These are phyloP conservation scores for Ormosia semicastrata DNA, from an alignment of 306 rosid species.

Conservation along the genomic window DNA sequence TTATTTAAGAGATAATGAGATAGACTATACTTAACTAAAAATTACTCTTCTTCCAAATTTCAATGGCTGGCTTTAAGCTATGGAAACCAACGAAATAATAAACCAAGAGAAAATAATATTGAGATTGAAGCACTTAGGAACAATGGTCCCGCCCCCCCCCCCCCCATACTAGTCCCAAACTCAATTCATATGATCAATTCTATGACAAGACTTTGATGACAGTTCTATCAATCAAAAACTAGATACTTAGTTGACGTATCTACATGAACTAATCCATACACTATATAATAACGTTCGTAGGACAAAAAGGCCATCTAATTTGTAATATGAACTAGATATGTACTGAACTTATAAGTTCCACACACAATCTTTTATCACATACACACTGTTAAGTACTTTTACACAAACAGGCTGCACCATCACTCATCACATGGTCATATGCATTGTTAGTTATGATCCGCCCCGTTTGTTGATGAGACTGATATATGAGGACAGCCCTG, in stretches of 20 bases:
- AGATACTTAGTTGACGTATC: neutral
- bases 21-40: neutral
- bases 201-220: neutral
- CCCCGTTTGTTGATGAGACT: constrained; percentile 16
- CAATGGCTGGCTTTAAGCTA: no score
- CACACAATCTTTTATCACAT: constrained; percentile 27
- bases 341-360: constrained; percentile 29
- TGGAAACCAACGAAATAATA: no score
- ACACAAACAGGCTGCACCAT: constrained; percentile 29
- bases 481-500: constrained; percentile 5
- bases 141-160: neutral
- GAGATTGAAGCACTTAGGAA: neutral
- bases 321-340: constrained; percentile 30
- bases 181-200: neutral
- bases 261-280: constrained; percentile 25
- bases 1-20: no score
- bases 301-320: constrained; percentile 32
- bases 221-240: neutral
- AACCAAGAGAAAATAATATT: no score
- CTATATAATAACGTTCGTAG: neutral
- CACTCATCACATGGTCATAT: constrained; percentile 11
- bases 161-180: neutral
- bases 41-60: neutral
- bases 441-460: constrained; percentile 11
- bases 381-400: constrained; percentile 26